Conservation (phyloP, 345 rosid species). For the Lepidium didymum region DNA sequence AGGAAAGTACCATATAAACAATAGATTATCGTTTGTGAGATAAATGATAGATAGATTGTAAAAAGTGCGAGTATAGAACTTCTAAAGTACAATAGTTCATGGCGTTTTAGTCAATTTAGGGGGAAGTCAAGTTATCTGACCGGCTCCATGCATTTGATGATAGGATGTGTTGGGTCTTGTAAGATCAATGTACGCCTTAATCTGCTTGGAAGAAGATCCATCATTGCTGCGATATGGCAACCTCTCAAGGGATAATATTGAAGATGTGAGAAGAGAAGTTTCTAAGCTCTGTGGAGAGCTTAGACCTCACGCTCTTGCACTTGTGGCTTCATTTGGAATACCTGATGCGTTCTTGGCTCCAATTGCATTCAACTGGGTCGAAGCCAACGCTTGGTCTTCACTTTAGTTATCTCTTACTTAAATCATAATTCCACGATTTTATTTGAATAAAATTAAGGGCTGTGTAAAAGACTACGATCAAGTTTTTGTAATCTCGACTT, state of each 20-base stretch:
- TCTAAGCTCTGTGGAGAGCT: conserved; percentile 56
- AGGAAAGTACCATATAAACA: not conserved
- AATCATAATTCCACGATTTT: not conserved
- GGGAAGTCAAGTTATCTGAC: not conserved
- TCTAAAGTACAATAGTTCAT: not conserved
- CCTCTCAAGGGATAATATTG: conserved; percentile 49
- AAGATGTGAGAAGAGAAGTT: conserved; percentile 61
- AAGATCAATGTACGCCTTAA: conserved; percentile 65
- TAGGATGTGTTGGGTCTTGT: conserved; percentile 51
- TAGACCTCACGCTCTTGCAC: conserved; percentile 68
- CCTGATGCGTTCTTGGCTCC: conserved; percentile 77
- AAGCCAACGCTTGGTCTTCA: conserved; percentile 70
- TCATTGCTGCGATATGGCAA: conserved; percentile 64
- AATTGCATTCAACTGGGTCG: conserved; percentile 81
- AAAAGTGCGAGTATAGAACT: not conserved
- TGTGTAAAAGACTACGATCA: no score
- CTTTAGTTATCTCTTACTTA: conserved; percentile 4
- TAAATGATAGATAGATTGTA: not conserved
- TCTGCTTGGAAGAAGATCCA: conserved; percentile 68
- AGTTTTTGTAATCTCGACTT: no score
- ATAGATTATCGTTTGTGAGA: not conserved
- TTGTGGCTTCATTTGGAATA: conserved; percentile 68
- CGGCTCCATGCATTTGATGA: not conserved
- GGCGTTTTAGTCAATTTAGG: not conserved
- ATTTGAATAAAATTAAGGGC: not conserved